Evolutionary conservation across 257 asterid genomes (phyloP).

Genomic region (Orobanche coerulescens): DNA sequence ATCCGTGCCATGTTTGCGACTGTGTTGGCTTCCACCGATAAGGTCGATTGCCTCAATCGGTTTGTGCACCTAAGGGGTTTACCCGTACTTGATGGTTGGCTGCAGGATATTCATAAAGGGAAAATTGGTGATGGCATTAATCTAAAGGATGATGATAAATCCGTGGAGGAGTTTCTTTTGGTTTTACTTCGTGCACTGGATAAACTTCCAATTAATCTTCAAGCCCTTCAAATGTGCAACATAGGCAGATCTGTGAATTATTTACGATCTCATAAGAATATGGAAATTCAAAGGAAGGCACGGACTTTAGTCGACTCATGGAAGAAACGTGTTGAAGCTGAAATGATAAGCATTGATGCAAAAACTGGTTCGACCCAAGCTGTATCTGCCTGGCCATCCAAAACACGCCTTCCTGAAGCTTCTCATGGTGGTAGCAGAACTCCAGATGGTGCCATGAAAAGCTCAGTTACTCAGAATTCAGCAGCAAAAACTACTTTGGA

Average conservation of each 20-base stretch:
- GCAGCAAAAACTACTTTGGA: slow-evolving; percentile 41
- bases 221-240: slow-evolving; percentile 80
- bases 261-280: slow-evolving; percentile 70
- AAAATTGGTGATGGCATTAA: slow-evolving; percentile 41
- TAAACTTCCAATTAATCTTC: slow-evolving; percentile 84
- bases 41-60: slow-evolving; percentile 60
- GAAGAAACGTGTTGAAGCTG: slow-evolving; percentile 97
- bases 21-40: slow-evolving; percentile 75
- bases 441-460: slow-evolving; percentile 50
- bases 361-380: slow-evolving; percentile 50
- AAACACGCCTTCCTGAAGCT: slow-evolving; percentile 61
- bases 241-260: slow-evolving; percentile 92
- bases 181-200: slow-evolving; percentile 82
- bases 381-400: slow-evolving; percentile 52
- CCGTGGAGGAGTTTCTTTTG: slow-evolving; percentile 72
- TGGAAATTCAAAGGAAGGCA: slow-evolving; percentile 81
- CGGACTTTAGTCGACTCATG: slow-evolving; percentile 81
- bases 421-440: slow-evolving; percentile 46
- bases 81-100: slow-evolving; percentile 81
- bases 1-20: slow-evolving; percentile 64
- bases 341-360: slow-evolving; percentile 64
- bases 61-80: slow-evolving; percentile 76
- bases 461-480: slow-evolving; percentile 48
- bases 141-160: slow-evolving; percentile 49
- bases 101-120: slow-evolving; percentile 79